Conservation (phyloP, 1,284 basidiomycete genomes). For the Dichomitus squalens region DNA sequence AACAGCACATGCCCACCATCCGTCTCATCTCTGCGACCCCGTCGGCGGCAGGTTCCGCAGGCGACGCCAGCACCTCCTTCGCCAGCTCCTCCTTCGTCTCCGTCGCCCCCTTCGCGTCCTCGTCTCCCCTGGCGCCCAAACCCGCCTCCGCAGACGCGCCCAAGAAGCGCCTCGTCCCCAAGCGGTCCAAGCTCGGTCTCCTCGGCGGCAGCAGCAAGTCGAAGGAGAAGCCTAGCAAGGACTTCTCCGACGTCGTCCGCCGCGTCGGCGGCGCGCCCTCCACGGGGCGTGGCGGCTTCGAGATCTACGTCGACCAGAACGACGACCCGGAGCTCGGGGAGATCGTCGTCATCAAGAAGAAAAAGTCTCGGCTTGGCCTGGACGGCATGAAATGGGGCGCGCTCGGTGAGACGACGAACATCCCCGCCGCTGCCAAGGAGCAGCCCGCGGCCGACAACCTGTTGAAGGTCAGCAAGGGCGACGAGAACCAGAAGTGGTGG, state of each 20-base stretch:
- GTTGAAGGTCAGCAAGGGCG: slow-evolving; percentile 50
- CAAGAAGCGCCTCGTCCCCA: slow-evolving; percentile 67
- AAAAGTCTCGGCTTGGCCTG: slow-evolving; percentile 65
- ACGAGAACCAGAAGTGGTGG: slow-evolving; percentile 77
- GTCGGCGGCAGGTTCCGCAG: slow-evolving; percentile 49
- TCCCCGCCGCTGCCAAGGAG: slow-evolving; percentile 36
- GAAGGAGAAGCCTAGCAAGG: slow-evolving; percentile 42
- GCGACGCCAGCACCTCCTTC: slow-evolving; percentile 30
- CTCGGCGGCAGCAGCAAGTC: slow-evolving; percentile 40
- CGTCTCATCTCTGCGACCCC: slow-evolving; percentile 70
- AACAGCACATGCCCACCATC: slow-evolving; percentile 56
- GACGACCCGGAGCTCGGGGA: slow-evolving; percentile 68
- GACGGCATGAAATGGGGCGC: slow-evolving; percentile 65
- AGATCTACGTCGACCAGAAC: slow-evolving; percentile 73
- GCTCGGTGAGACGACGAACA: slow-evolving; percentile 60
- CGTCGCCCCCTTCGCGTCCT: slow-evolving; percentile 33
- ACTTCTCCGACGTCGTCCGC: slow-evolving; percentile 63
- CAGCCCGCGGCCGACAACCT: slow-evolving; percentile 26
- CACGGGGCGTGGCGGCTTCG: slow-evolving; percentile 53
- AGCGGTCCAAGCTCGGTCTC: slow-evolving; percentile 68
- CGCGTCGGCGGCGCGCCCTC: slow-evolving; percentile 52
- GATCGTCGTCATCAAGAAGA: slow-evolving; percentile 77
- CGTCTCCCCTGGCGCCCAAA: slow-evolving; percentile 37
- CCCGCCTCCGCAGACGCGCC: slow-evolving; percentile 30
- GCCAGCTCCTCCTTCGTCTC: slow-evolving; percentile 33